Conservation (phyloP, 1,139 yeast genomes). For the Pichia cactophila region DNA sequence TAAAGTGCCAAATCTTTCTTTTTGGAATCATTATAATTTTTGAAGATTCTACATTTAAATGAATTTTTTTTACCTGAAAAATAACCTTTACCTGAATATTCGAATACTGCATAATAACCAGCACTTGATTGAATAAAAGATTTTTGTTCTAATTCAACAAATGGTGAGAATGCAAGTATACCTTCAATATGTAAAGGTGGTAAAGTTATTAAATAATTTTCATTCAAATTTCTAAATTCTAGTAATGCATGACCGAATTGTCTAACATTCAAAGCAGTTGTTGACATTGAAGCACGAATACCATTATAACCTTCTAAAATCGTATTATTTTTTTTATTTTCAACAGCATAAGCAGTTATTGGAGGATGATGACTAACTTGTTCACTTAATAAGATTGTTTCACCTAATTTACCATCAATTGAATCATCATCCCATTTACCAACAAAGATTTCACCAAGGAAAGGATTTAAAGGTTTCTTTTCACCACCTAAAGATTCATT, state of each 20-base stretch:
- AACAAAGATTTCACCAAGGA: constrained; percentile 84
- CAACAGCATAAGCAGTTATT: constrained; percentile 76
- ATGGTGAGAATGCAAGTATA: constrained; percentile 80
- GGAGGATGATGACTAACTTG: constrained; percentile 98
- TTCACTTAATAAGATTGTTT: constrained; percentile 70
- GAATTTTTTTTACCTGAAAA: constrained; percentile 93
- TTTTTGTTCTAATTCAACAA: constrained; percentile 75
- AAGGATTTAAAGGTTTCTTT: constrained; percentile 93
- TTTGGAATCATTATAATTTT: constrained; percentile 41
- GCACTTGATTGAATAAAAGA: constrained; percentile 73
- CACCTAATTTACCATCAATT: constrained; percentile 44
- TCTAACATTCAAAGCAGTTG: constrained; percentile 73
- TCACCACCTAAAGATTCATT: constrained; percentile 87
- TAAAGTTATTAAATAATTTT: constrained; percentile 71
- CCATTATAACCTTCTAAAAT: constrained; percentile 83
- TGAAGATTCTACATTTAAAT: constrained; percentile 74
- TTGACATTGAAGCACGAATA: constrained; percentile 73
- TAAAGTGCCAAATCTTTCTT: constrained; percentile 59
- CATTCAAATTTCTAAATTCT: constrained; percentile 49
- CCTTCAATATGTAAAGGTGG: constrained; percentile 98
- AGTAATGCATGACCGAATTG: constrained; percentile 88
- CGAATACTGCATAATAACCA: constrained; percentile 69
- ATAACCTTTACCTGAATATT: constrained; percentile 88
- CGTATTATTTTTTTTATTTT: constrained; percentile 63
- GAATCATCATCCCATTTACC: constrained; percentile 69